Base-by-base conservation (phyloP, 2,329 filamentous ascomycete genomes). In the Parafenestella ontariensis region DNA sequence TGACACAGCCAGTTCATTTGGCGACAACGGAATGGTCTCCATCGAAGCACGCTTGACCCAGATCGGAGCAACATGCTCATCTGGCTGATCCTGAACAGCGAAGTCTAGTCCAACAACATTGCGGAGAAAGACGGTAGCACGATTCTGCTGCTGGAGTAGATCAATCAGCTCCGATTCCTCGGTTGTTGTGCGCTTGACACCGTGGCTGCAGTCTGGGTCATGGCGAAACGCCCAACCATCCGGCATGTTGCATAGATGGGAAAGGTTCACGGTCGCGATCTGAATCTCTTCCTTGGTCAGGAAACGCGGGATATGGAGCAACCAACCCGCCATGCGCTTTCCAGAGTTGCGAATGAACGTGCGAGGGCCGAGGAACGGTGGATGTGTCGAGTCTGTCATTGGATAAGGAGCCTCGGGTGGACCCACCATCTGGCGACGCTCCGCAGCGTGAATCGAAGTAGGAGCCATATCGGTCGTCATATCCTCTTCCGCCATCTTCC, bases 241-340 rank as follows among this genome's bases (percentile, higher is more conserved):
- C 13, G 31, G 31, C 31, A 34, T 34, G 3, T 34, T 17, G 15
- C 31, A 34, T 5, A 17, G n/a, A 17, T 5, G 31, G 17, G 28
- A 33, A 2, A 45, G 29, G 8, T 28, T 46, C 20, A 23, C 17
- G 10, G 31, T 29, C 7, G 43, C 42, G 11, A 34, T 34, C 13
- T 24, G 9, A 24, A 52, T 42, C 15, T 52, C 42, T 24, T 40
- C 15, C 9, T n/a, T 10, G 10, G 33, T 52, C 34, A 52, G n/a
- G 33, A 26, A 46, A 9, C 49, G 49, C 5, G 49, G 42, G 3
- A 52, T 44, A 11, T 52, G 49, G 6, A 52, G 41, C 5, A 46
- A 5, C 42, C 23, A 46, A 7, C 42, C 33, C 2, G 13, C 26
- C 28, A 52, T 21, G n/a, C 20, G 24, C 3, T n/a, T 11, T 1